These are phyloP conservation scores for Backusella tarrabulga DNA, from an alignment of 192 early-diverging fungal genomes.

Conservation along the genomic window DNA sequence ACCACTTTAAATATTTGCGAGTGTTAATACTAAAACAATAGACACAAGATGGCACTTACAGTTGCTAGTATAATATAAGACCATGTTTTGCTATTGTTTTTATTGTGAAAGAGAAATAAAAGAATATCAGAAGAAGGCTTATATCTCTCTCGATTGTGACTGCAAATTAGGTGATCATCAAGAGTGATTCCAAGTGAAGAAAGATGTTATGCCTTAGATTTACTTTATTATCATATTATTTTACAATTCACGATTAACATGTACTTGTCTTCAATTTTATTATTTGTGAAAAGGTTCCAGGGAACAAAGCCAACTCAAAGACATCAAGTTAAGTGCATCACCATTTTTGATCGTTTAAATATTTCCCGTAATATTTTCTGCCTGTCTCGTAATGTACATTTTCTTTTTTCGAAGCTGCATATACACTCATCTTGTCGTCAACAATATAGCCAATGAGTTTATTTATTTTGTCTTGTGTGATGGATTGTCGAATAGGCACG, in stretches of 20 bases:
- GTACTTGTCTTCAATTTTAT: too few relatives aligned
- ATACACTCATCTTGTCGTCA: neutral
- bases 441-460: neutral
- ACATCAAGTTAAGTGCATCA: too few relatives aligned
- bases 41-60: neutral
- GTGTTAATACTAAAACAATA: neutral
- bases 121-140: neutral
- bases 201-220: too few relatives aligned
- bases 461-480: neutral
- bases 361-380: neutral
- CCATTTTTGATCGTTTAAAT: too few relatives aligned
- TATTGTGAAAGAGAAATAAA: neutral
- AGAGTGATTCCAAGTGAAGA: too few relatives aligned
- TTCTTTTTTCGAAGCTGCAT: neutral
- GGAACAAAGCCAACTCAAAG: too few relatives aligned
- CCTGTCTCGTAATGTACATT: neutral
- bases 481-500: too few relatives aligned
- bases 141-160: too few relatives aligned
- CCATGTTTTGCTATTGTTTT: constrained; percentile 37
- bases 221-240: too few relatives aligned
- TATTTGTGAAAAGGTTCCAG: too few relatives aligned
- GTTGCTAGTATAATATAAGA: constrained; percentile 71
- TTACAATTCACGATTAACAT: too few relatives aligned
- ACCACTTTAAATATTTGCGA: constrained; percentile 46
- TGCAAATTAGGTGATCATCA: too few relatives aligned